Evolutionary conservation across 2,329 filamentous ascomycete genomes (phyloP).

Genomic region (Pseudogymnoascus destructans): DNA sequence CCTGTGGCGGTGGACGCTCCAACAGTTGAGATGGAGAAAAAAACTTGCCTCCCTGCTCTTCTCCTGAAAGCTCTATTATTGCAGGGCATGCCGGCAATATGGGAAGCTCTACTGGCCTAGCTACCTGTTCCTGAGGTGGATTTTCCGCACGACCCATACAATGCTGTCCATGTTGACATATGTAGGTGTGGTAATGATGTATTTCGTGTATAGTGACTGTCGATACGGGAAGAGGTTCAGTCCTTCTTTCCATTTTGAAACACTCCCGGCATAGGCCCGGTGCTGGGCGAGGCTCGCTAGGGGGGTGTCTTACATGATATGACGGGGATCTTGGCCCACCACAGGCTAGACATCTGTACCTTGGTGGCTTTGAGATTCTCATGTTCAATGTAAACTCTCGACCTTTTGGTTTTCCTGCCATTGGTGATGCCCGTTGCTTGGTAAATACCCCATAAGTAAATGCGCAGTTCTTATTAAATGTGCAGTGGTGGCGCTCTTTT

Average conservation of each 20-base stretch:
- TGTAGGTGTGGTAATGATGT: constrained; percentile 13
- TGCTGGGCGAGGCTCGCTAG: constrained; percentile 10
- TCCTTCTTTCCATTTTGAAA: constrained; percentile 8
- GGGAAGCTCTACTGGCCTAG: constrained; percentile 11
- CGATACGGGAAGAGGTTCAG: background rate
- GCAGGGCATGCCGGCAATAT: constrained; percentile 9
- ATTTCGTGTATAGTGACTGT: constrained; percentile 12
- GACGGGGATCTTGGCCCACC: constrained; percentile 12
- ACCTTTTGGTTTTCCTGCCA: constrained; percentile 4
- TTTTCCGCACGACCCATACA: background rate
- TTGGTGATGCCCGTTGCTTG: constrained; percentile 9
- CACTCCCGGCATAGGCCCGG: constrained; percentile 12
- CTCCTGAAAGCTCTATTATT: constrained; percentile 12
- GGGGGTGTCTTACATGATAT: constrained; percentile 13
- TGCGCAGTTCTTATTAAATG: constrained; percentile 10
- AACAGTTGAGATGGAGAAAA: constrained; percentile 7
- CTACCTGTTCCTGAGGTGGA: background rate
- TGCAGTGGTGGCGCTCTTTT: constrained; percentile 9
- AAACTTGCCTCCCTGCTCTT: constrained; percentile 10
- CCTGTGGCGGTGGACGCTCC: constrained; percentile 11
- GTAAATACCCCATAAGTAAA: constrained; percentile 7
- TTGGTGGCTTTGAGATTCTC: constrained; percentile 4
- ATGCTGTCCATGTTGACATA: constrained; percentile 10
- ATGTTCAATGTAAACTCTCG: constrained; percentile 5
- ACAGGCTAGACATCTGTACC: constrained; percentile 12